Evolutionary conservation across 345 rosid genomes (phyloP), one percentile per base, ranked within the genome.

Genomic region (Gossypium mustelinum): DNA sequence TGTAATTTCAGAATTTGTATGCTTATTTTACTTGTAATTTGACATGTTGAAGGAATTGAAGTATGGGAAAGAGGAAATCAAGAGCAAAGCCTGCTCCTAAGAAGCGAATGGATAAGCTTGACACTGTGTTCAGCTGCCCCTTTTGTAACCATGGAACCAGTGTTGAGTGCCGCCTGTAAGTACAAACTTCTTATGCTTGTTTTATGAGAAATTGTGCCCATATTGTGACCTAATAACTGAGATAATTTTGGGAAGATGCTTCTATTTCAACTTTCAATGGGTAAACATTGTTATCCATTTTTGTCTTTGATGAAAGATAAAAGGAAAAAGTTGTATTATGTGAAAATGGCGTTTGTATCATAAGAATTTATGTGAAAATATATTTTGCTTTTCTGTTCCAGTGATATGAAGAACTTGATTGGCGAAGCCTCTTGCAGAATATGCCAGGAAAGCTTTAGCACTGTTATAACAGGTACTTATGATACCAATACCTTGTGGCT

Each of bases 31-130:
- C n/a, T 25, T 61, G 75, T 43, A 12, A 72, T 56, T 41, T 72
- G 65, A 55, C 20, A 39, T 70, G 39, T 18, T 55, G 60, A 47
- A 73, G 60, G 22, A 62, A 74, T 50, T 77, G 70, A 76, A 51
- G 13, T n/a, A 95, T 95, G 99, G 99, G 99, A 58, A 59, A 93
- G 88, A 91, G 99, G 88, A 93, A 95, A 81, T 93, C 99, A 17
- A 89, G 90, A 74, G 98, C 98, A 45, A 95, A 95, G 93, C 97
- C 99, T 13, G 90, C 98, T 22, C 89, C 98, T 2, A 91, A 88
- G 75, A 95, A 95, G 86, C 79, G 97, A 55, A 93, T 83, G 92
- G 98, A 93, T 84, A 95, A 89, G 87, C 99, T 93, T 55, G 98
- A 95, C 74, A 95, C 98, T 11, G 85, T 93, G 60, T 95, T 95